These are phyloP conservation scores for Tylopilus sp. DNA, from an alignment of 1,284 basidiomycete species.

Conservation along the genomic window DNA sequence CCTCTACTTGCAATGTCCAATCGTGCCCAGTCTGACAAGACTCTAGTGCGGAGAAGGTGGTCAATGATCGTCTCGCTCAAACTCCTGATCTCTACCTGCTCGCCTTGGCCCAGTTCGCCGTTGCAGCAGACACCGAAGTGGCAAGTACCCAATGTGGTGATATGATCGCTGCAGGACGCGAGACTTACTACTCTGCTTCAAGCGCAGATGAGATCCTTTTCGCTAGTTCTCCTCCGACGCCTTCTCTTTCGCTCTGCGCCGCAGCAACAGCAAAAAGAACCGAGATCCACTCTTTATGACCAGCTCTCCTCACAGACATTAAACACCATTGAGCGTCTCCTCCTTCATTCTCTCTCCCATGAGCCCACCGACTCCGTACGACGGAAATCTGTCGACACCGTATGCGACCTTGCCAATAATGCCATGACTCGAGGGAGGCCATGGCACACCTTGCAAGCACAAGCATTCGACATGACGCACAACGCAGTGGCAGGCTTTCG, in stretches of 20 bases:
- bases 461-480: slow-evolving; percentile 61
- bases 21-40: slow-evolving; percentile 2
- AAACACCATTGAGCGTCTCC: slow-evolving; percentile 60
- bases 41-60: slow-evolving; percentile 66
- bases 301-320: slow-evolving; percentile 62
- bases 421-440: slow-evolving; percentile 67
- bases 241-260: slow-evolving; percentile 59
- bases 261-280: slow-evolving; percentile 32
- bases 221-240: slow-evolving; percentile 68
- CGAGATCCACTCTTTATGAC: slow-evolving; percentile 60
- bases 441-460: slow-evolving; percentile 72
- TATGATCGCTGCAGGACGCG: background rate
- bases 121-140: slow-evolving; percentile 66
- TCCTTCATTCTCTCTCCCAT: slow-evolving; percentile 61
- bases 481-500: slow-evolving; percentile 37
- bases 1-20: background rate
- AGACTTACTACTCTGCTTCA: slow-evolving; percentile 16
- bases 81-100: slow-evolving; percentile 73
- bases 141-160: slow-evolving; percentile 39
- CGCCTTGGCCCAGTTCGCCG: slow-evolving; percentile 69
- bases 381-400: slow-evolving; percentile 67
- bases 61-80: slow-evolving; percentile 69
- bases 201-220: slow-evolving; percentile 73
- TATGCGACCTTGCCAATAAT: slow-evolving; percentile 67
- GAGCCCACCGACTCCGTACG: slow-evolving; percentile 55